A percentile compares a stretch with the other conserved stretches of the same genome.
phyloP scores from a whole-genome alignment of 2,329 filamentous ascomycete genomes.

The Coniella lustricola region DNA sequence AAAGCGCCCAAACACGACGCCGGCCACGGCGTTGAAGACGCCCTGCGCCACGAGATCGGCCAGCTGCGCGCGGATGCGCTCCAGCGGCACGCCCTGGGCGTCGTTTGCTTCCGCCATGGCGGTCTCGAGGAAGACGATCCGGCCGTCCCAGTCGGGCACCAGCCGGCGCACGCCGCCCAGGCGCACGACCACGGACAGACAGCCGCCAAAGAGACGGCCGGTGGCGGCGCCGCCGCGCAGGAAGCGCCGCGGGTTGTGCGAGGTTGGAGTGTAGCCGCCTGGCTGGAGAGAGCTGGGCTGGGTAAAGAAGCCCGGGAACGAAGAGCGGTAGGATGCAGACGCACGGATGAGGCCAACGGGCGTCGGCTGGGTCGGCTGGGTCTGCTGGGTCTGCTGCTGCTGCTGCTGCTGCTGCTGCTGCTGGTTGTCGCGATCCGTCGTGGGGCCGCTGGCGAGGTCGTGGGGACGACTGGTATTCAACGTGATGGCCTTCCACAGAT shows the following conservation, averaged over 20 bases:
- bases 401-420: no score
- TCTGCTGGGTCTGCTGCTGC: no score
- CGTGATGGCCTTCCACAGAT: slow-evolving; percentile 27
- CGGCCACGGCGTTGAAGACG: slow-evolving; percentile 33
- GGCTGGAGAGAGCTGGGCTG: slow-evolving; percentile 17
- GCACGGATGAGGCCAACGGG: slow-evolving; percentile 27
- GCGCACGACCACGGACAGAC: slow-evolving; percentile 33
- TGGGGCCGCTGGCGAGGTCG: no score
- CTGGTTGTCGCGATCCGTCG: slow-evolving; percentile 3
- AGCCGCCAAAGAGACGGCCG: slow-evolving; percentile 38
- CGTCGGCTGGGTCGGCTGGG: neutral
- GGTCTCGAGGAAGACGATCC: slow-evolving; percentile 36
- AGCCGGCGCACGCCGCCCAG: slow-evolving; percentile 28
- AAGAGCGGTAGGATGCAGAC: slow-evolving; percentile 23
- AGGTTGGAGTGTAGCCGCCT: slow-evolving; percentile 20
- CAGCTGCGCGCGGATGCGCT: slow-evolving; percentile 26
- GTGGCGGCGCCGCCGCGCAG: slow-evolving; percentile 28
- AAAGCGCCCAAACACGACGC: slow-evolving; percentile 34
- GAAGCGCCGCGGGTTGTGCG: slow-evolving; percentile 28
- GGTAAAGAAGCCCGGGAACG: slow-evolving; percentile 18
- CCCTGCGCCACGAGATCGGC: slow-evolving; percentile 35
- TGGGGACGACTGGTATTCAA: no score
- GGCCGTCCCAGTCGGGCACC: slow-evolving; percentile 30
- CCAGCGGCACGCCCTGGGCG: slow-evolving; percentile 10
- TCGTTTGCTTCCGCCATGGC: slow-evolving; percentile 25